Conservation (phyloP, 1,139 yeast species). For the Meyerozyma sp. region DNA sequence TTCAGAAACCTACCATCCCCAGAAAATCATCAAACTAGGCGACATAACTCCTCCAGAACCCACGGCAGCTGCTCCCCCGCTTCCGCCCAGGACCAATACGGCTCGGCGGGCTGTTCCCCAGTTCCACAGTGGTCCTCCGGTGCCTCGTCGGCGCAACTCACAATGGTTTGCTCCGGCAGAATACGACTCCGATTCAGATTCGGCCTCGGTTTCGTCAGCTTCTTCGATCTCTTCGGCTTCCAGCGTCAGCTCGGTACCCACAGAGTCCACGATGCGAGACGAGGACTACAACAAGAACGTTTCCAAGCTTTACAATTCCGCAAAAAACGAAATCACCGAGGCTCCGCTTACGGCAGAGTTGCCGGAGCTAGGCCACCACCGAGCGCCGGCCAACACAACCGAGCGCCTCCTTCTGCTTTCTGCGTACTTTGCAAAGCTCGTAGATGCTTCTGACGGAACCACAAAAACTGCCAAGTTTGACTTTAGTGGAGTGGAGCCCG, state of each 20-base stretch:
- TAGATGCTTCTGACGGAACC: constrained; percentile 5
- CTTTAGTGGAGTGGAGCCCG: constrained; percentile 31
- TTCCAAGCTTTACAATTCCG: constrained; percentile 26
- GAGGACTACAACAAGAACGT: constrained; percentile 11
- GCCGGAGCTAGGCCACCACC: neutral
- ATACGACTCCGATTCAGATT: neutral
- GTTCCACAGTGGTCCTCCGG: constrained; percentile 3
- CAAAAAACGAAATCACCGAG: constrained; percentile 29
- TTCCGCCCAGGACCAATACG: constrained; percentile 28
- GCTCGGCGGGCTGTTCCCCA: constrained; percentile 4
- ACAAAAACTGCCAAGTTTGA: constrained; percentile 20
- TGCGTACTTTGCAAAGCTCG: constrained; percentile 17
- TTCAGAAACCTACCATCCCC: constrained; percentile 29
- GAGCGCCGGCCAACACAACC: neutral
- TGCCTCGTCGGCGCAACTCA: neutral
- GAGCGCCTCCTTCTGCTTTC: neutral
- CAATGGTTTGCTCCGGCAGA: neutral
- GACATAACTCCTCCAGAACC: constrained; percentile 12
- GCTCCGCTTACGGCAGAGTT: constrained; percentile 22
- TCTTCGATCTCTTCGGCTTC: neutral
- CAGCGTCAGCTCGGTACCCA: neutral
- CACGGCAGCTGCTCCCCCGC: constrained; percentile 15
- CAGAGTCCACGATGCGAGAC: neutral
- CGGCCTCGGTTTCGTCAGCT: neutral
- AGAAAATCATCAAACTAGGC: constrained; percentile 14